Conservation (phyloP, 108 stramenopile species). For the Tribonema minus region DNA sequence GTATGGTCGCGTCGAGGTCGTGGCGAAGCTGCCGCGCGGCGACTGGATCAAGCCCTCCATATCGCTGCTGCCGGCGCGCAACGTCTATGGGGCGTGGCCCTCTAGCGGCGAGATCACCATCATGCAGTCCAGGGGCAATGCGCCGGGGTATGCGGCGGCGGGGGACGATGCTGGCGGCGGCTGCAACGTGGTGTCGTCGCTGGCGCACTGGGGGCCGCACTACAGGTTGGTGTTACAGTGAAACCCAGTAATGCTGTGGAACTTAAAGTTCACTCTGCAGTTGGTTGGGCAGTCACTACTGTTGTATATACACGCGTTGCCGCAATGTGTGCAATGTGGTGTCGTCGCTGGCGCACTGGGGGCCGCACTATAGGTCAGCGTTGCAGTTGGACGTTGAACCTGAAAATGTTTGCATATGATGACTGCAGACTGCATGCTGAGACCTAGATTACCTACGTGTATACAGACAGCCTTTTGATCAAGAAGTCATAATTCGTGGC, state of each 20-base stretch:
- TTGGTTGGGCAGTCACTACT: too few species aligned
- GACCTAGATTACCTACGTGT: too few species aligned
- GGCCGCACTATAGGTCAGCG: not conserved
- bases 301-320: too few species aligned
- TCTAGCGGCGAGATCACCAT: slow-evolving; percentile 61
- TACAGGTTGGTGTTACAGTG: not conserved
- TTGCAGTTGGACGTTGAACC: too few species aligned
- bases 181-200: not conserved
- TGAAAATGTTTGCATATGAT: too few species aligned
- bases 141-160: not conserved
- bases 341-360: not conserved
- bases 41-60: slow-evolving; percentile 51
- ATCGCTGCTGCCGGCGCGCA: slow-evolving; percentile 59
- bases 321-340: not conserved
- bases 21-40: slow-evolving; percentile 27
- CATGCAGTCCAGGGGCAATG: slow-evolving; percentile 59
- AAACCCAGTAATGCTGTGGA: too few species aligned
- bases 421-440: too few species aligned
- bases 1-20: slow-evolving; percentile 20
- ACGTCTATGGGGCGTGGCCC: slow-evolving; percentile 48
- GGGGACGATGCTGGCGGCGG: not conserved
- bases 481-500: too few species aligned
- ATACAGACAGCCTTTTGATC: too few species aligned
- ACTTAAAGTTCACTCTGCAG: too few species aligned
- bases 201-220: not conserved